phyloP scores from a whole-genome alignment of 306 rosid species.

The Morella rubra region DNA sequence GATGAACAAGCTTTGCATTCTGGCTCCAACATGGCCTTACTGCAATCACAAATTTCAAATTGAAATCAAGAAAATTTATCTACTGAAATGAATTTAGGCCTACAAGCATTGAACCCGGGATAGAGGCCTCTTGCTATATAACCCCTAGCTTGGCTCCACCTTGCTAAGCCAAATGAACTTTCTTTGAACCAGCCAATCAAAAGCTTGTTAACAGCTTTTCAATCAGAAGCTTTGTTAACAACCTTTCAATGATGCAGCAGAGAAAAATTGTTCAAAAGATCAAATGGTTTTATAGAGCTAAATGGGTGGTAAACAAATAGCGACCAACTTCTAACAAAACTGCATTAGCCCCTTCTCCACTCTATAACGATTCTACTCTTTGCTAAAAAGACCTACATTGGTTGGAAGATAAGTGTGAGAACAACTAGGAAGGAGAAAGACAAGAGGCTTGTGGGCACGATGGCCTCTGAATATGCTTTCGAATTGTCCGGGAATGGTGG shows the following conservation, averaged over 20 bases:
- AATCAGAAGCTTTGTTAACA: conserved; percentile 34
- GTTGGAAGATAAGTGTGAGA: conserved; percentile 26
- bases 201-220: conserved; percentile 38
- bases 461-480: conserved; percentile 30
- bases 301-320: conserved; percentile 34
- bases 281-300: conserved; percentile 18
- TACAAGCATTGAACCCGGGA: conserved; percentile 29
- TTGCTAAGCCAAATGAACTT: conserved; percentile 17
- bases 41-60: background rate
- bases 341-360: conserved; percentile 42
- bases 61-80: conserved; percentile 17
- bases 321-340: conserved; percentile 66
- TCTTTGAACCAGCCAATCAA: conserved; percentile 26
- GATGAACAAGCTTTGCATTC: background rate
- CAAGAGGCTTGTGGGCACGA: conserved; percentile 20
- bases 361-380: conserved; percentile 13
- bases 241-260: conserved; percentile 24
- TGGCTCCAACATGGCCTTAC: too few relatives aligned
- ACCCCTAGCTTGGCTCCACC: conserved; percentile 36
- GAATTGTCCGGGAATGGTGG: conserved; percentile 50
- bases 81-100: conserved; percentile 36
- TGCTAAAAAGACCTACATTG: conserved; percentile 25
- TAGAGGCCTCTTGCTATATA: conserved; percentile 18
- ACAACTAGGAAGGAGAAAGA: conserved; percentile 26
- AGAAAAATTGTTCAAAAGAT: conserved; percentile 20